Evolutionary conservation across 176 grass and related monocot genomes (phyloP).

Genomic region (Ananas comosus): DNA sequence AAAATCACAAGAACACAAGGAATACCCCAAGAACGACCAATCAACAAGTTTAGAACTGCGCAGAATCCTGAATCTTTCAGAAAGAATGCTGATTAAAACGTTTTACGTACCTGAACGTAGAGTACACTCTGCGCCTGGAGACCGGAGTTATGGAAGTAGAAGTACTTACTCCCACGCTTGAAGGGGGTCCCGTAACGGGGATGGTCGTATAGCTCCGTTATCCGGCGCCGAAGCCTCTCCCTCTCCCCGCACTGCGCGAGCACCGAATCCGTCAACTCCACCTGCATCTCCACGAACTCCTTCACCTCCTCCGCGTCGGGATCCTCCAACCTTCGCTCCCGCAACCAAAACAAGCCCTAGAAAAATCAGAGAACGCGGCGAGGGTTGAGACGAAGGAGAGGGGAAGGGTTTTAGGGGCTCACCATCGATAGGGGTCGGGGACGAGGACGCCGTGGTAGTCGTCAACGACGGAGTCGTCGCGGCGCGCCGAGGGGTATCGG

Average conservation of each 20-base stretch:
- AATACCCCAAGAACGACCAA: background rate
- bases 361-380: background rate
- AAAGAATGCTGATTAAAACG: background rate
- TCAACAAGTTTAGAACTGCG: no score
- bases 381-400: background rate
- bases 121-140: constrained; percentile 94
- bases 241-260: constrained; percentile 44
- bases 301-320: constrained; percentile 79
- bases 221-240: constrained; percentile 46
- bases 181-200: constrained; percentile 67
- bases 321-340: constrained; percentile 67
- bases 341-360: background rate
- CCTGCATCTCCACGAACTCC: constrained; percentile 73
- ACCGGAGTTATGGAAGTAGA: constrained; percentile 81
- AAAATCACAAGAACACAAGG: background rate
- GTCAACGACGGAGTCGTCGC: constrained; percentile 58
- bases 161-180: constrained; percentile 74
- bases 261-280: constrained; percentile 51
- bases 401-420: background rate
- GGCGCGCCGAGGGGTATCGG: constrained; percentile 45
- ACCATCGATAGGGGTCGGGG: constrained; percentile 82
- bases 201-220: constrained; percentile 64
- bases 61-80: background rate
- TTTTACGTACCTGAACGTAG: constrained; percentile 61
- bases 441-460: constrained; percentile 53